Evolutionary conservation across 495 filamentous ascomycete genomes (phyloP), one percentile per base, ranked within the genome.

Genomic region (Penicillium steckii): DNA sequence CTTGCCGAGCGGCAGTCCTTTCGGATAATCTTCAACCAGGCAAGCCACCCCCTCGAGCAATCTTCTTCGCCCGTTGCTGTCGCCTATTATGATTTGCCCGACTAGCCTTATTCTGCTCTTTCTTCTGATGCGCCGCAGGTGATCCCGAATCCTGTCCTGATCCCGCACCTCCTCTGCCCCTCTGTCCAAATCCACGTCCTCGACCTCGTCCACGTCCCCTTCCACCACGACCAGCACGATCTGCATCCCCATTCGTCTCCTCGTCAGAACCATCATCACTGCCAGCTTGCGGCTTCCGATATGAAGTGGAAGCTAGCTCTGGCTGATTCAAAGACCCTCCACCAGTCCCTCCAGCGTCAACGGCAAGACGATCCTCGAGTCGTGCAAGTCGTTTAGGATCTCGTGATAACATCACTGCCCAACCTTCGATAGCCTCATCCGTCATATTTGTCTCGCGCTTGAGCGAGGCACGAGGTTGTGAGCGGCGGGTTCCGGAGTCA

Each of bases 341-440:
- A 22, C 59, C 61, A 35, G 25, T 53, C 22, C 62, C 68, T 1
- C 82, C 86, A 22, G 70, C 66, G 46, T 81, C 84, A 56, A 78
- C 72, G 15, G 81, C 77, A 57, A 86, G 86, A 60, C 78, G 82
- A 46, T 75, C 74, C 70, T 92, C 87, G 40, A 97, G 64, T 56
- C 77, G 74, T 52, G 80, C 74, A 62, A 85, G 66, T 41, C 84
- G 75, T 54, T 78, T 76, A n/a, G 84, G 80, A 59, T 95, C 86
- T 22, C 92, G 74, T 6, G 66, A 63, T 2, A 96, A 63, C 90
- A 97, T 96, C 21, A 96, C 68, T 3, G 79, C 89, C 91, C 91
- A 98, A 12, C 94, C 94, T 66, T 98, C 94, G 37, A 98, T 88
- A 6, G 85, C 86, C 65, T 98, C 94, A 56, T 98, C 93, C 1